Evolutionary conservation across 2,329 filamentous ascomycete genomes (phyloP), one percentile per base, ranked within the genome.

Genomic region (Microsporum audouinii): DNA sequence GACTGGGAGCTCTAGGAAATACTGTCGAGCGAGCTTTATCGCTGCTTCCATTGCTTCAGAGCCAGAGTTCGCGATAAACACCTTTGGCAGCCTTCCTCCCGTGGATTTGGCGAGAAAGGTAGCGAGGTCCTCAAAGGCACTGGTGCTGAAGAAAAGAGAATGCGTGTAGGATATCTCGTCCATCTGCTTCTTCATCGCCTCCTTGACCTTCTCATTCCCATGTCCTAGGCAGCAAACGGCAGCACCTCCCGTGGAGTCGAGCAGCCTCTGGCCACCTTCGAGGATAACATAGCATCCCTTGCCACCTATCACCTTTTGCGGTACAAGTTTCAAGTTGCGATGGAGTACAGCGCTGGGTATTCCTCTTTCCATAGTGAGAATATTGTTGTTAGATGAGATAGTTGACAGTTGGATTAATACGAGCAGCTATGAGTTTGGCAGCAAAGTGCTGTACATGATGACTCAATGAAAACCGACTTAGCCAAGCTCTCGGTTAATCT

Each of bases 241-340:
- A 2, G 88, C 86, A 23, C 89, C 89, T 33, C 86, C 82, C 23
- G 85, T 88, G 1, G 84, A 86, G 70, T 94, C 89, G 12, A 91
- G 80, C 49, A 94, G 80, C 38, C 74, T 76, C 29, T 80, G 78
- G 1, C 85, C 85, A 68, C 79, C 77, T 65, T 75, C 75, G 1
- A 84, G 73, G 38, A 75, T 72, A n/a, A 84, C 71, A 62, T 79
- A 80, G 65, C 78, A 76, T 8, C 80, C 81, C 60, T 76, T 71
- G 3, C 77, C 82, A 0, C 74, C 77, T 7, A 76, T 69, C 3
- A 81, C 80, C 57, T 71, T 75, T 58, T 74, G 71, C n/a, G 82
- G 78, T 23, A 75, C 63, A 34, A 74, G 66, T 60, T 76, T 76
- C 1, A 82, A 75, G 58, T 78, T 75, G 41, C 82, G 76, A 66